Evolutionary conservation across 768 basidiomycete genomes (phyloP).

Genomic region (Termitomyces sp.): DNA sequence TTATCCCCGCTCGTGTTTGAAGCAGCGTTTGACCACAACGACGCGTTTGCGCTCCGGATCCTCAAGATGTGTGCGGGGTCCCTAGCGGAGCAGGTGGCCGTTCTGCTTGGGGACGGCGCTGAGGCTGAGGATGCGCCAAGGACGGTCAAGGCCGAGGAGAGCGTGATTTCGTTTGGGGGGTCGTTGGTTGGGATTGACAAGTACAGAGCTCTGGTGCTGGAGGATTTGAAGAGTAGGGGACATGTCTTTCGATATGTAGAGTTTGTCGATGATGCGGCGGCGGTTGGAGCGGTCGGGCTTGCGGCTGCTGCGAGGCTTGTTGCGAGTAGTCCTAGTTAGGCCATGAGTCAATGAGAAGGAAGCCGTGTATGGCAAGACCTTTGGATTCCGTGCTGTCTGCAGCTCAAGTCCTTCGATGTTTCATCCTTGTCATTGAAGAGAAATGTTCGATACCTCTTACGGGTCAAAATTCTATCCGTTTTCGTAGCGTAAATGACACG

Average conservation of each 20-base stretch:
- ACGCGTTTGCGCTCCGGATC: conserved; percentile 61
- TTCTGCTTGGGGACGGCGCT: conserved; percentile 39
- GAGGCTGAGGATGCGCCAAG: conserved; percentile 19
- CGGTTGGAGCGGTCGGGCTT: conserved; percentile 58
- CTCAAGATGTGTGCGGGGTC: conserved; percentile 45
- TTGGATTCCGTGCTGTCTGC: too few relatives aligned
- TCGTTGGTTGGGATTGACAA: conserved; percentile 61
- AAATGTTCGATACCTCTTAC: too few relatives aligned
- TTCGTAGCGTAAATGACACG: too few relatives aligned
- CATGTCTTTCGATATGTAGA: conserved; percentile 64
- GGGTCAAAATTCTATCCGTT: too few relatives aligned
- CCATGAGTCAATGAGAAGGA: too few relatives aligned
- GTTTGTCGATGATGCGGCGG: conserved; percentile 67
- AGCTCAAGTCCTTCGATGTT: too few relatives aligned
- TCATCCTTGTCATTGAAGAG: too few relatives aligned
- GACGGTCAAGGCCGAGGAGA: conserved; percentile 46
- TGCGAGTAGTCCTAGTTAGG: too few relatives aligned
- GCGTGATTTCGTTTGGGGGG: conserved; percentile 77
- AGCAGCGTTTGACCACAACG: conserved; percentile 66
- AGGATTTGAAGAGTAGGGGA: conserved; percentile 51
- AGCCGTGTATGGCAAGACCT: too few relatives aligned
- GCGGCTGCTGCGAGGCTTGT: conserved; percentile 25
- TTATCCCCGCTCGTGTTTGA: conserved; percentile 76
- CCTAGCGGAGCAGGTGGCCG: conserved; percentile 57
- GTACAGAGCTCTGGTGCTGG: conserved; percentile 66